phyloP scores from a whole-genome alignment of 2,329 filamentous ascomycete species.

The Teratosphaeria epicoccoides region DNA sequence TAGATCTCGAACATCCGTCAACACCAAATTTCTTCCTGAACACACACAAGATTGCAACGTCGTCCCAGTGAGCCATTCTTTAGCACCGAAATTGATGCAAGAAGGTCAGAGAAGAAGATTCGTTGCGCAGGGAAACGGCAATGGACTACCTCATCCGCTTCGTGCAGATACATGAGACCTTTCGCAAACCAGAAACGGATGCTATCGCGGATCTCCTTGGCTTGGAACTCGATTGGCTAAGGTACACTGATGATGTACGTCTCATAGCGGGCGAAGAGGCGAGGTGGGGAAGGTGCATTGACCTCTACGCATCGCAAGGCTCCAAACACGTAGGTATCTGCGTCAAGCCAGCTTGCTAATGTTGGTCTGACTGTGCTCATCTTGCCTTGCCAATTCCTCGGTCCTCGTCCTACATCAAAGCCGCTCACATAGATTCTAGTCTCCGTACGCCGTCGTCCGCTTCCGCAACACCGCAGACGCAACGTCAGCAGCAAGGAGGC shows the following conservation, averaged over 20 bases:
- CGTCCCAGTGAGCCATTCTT: too few relatives aligned
- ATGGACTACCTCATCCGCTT: conserved; percentile 83
- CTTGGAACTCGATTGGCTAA: conserved; percentile 60
- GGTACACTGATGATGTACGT: conserved; percentile 63
- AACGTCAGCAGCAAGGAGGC: conserved; percentile 44
- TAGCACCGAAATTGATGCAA: too few relatives aligned
- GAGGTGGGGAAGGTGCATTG: background rate
- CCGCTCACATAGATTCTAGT: conserved; percentile 39
- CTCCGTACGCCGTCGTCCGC: conserved; percentile 72
- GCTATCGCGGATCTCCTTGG: conserved; percentile 62
- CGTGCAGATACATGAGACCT: conserved; percentile 81
- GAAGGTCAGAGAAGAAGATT: too few relatives aligned
- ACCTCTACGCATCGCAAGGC: background rate
- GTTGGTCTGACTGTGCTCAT: background rate
- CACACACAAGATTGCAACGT: background rate
- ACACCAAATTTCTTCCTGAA: background rate
- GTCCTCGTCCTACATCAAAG: background rate
- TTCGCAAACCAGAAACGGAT: conserved; percentile 73
- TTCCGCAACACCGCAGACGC: conserved; percentile 31
- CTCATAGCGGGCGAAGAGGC: background rate
- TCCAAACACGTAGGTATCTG: background rate
- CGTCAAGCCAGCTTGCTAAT: background rate
- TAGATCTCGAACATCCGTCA: background rate
- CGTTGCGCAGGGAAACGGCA: background rate
- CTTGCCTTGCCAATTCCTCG: background rate